Conservation (phyloP, 176 grass and related monocot genomes). For the Avena insularis region DNA sequence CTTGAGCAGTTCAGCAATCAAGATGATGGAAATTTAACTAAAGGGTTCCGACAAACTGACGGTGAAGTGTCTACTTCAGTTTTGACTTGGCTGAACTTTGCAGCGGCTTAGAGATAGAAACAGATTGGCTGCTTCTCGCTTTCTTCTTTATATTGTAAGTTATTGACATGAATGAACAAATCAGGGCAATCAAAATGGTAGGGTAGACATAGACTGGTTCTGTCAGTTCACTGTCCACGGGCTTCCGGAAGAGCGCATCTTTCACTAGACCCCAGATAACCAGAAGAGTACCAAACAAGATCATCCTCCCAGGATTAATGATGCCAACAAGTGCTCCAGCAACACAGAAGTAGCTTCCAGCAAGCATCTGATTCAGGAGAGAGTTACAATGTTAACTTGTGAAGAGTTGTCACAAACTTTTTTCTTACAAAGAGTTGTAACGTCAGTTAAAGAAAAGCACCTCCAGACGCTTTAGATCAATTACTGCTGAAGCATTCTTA, state of each 20-base stretch:
- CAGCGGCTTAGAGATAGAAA: conserved; percentile 76
- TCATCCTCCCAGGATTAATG: conserved; percentile 93
- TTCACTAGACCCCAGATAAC: conserved; percentile 95
- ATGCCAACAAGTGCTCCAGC: conserved; percentile 78
- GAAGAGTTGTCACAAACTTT: conserved; percentile 12
- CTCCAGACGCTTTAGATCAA: conserved; percentile 93
- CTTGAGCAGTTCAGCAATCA: conserved; percentile 47
- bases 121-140: conserved; percentile 55
- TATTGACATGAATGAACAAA: conserved; percentile 82
- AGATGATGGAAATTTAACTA: conserved; percentile 35
- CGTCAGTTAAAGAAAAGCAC: conserved; percentile 36
- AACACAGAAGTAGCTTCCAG: conserved; percentile 96
- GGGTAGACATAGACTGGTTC: conserved; percentile 86
- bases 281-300: conserved; percentile 87
- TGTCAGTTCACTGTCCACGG: conserved; percentile 53
- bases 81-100: conserved; percentile 96
- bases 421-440: conserved; percentile 18
- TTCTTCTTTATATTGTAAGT: conserved; percentile 75
- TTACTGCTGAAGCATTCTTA: conserved; percentile 75
- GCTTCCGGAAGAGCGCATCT: conserved; percentile 78
- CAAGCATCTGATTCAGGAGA: conserved; percentile 71
- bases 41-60: conserved; percentile 4
- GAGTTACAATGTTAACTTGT: conserved; percentile 21
- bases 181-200: conserved; percentile 72
- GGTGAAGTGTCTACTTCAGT: conserved; percentile 75